phyloP scores from a whole-genome alignment of 1,284 basidiomycete species.

The Thecaphora thlaspeos region DNA sequence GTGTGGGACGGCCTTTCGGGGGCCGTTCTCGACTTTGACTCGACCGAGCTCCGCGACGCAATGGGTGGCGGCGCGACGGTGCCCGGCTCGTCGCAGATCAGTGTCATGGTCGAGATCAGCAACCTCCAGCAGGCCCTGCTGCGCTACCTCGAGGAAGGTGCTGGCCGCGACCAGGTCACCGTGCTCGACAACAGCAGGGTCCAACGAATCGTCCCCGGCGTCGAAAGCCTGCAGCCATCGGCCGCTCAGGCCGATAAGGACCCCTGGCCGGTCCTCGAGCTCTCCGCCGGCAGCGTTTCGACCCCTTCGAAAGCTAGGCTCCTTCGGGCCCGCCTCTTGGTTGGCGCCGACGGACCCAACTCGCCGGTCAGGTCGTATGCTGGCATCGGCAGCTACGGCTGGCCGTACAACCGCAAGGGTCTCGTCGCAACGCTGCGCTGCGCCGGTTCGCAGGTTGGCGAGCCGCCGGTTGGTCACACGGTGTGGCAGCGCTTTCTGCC shows the following conservation, averaged over 20 bases:
- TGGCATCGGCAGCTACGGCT: slow-evolving; percentile 82
- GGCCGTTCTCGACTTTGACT: slow-evolving; percentile 50
- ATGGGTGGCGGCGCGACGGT: background rate
- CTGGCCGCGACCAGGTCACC: slow-evolving; percentile 47
- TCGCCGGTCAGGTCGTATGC: slow-evolving; percentile 89
- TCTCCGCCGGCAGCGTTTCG: slow-evolving; percentile 4
- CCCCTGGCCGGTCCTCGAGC: slow-evolving; percentile 34
- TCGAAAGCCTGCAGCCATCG: background rate
- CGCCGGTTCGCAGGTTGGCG: slow-evolving; percentile 15
- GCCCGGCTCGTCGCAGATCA: slow-evolving; percentile 24
- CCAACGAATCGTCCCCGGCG: slow-evolving; percentile 62
- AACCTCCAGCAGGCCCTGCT: slow-evolving; percentile 56
- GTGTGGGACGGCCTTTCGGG: slow-evolving; percentile 55
- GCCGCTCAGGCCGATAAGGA: slow-evolving; percentile 47
- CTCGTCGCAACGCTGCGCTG: slow-evolving; percentile 78
- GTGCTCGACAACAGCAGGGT: slow-evolving; percentile 72
- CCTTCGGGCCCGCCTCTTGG: slow-evolving; percentile 61
- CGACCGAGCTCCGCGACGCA: slow-evolving; percentile 9
- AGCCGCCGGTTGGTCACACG: slow-evolving; percentile 59
- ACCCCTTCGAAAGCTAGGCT: background rate
- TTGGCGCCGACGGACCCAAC: slow-evolving; percentile 93
- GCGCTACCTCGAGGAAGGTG: slow-evolving; percentile 29
- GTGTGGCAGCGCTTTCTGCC: slow-evolving; percentile 95
- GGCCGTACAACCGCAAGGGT: slow-evolving; percentile 85
- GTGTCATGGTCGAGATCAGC: slow-evolving; percentile 52